phyloP scores from a whole-genome alignment of 306 rosid genomes.

The Cicer bijugum region DNA sequence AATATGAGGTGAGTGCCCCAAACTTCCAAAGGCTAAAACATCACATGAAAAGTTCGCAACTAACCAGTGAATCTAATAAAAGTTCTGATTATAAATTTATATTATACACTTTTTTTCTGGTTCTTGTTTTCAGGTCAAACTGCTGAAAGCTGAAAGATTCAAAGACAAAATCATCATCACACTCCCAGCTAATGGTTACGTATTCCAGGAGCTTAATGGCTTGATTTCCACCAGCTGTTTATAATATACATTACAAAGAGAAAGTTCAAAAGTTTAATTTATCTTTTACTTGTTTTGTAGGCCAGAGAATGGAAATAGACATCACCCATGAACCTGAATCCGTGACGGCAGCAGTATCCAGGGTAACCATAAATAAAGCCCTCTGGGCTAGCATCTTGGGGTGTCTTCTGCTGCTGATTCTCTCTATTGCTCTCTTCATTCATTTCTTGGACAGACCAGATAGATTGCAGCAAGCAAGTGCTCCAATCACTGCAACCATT shows the following conservation, averaged over 20 bases:
- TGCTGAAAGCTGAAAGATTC: slow-evolving; percentile 61
- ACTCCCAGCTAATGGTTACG: slow-evolving; percentile 78
- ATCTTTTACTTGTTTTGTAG: slow-evolving; percentile 53
- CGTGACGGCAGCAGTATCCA: slow-evolving; percentile 46
- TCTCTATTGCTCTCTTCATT: slow-evolving; percentile 46
- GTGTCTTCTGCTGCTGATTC: slow-evolving; percentile 48
- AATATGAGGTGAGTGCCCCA: slow-evolving; percentile 66
- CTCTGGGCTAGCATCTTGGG: slow-evolving; percentile 58
- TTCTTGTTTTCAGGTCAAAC: slow-evolving; percentile 60
- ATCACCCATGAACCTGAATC: slow-evolving; percentile 65
- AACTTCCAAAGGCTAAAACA: slow-evolving; percentile 22
- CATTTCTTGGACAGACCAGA: slow-evolving; percentile 55
- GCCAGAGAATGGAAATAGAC: slow-evolving; percentile 75
- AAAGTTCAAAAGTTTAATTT: slow-evolving; percentile 26
- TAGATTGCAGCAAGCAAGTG: slow-evolving; percentile 53
- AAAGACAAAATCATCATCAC: slow-evolving; percentile 67
- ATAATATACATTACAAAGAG: slow-evolving; percentile 4
- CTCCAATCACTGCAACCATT: slow-evolving; percentile 49
- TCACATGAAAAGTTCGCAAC: slow-evolving; percentile 24
- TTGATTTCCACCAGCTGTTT: slow-evolving; percentile 21
- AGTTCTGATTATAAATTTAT: slow-evolving; percentile 31
- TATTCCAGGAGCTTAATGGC: slow-evolving; percentile 33
- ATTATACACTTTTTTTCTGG: slow-evolving; percentile 15
- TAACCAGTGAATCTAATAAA: not conserved
- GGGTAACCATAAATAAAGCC: slow-evolving; percentile 34